A percentile compares a stretch with the other conserved stretches of the same genome.
phyloP scores from a whole-genome alignment of 768 basidiomycete species.

The Amyloporia xantha region DNA sequence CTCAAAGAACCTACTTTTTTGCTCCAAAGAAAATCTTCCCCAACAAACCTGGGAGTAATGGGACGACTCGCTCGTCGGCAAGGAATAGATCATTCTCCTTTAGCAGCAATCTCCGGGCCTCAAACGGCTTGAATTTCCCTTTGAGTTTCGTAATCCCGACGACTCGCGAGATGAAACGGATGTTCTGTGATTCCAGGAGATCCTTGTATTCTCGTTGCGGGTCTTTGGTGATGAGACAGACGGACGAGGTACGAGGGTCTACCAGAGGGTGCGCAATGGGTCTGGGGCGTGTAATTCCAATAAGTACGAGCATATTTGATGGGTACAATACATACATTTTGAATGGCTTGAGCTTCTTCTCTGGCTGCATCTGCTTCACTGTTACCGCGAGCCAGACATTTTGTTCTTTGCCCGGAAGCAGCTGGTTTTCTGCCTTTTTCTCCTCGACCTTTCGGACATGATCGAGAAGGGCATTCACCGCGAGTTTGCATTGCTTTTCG shows the following conservation, averaged over 20 bases:
- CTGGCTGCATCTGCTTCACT: constrained; percentile 74
- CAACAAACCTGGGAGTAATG: constrained; percentile 79
- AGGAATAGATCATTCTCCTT: constrained; percentile 91
- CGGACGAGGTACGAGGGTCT: constrained; percentile 71
- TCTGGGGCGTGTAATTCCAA: constrained; percentile 26
- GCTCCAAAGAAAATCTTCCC: constrained; percentile 91
- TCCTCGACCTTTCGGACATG: constrained; percentile 61
- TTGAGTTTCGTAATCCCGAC: constrained; percentile 89
- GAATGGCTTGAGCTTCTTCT: constrained; percentile 71
- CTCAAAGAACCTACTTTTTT: constrained; percentile 67
- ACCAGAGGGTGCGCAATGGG: constrained; percentile 76
- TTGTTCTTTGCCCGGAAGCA: constrained; percentile 74
- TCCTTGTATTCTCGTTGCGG: constrained; percentile 97
- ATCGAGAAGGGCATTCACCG: constrained; percentile 70
- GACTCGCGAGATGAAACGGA: constrained; percentile 89
- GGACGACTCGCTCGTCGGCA: constrained; percentile 85
- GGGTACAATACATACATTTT: constrained; percentile 65
- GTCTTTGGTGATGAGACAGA: constrained; percentile 93
- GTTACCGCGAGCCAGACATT: constrained; percentile 85
- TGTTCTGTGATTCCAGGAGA: constrained; percentile 64
- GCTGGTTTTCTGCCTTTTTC: constrained; percentile 64
- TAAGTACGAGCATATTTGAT: constrained; percentile 3
- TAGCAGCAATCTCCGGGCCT: constrained; percentile 74
- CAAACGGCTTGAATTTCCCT: constrained; percentile 86
- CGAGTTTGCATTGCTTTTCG: constrained; percentile 63